These are phyloP conservation scores for Cladophialophora exuberans DNA, from an alignment of 2,329 filamentous ascomycete genomes.

Conservation along the genomic window DNA sequence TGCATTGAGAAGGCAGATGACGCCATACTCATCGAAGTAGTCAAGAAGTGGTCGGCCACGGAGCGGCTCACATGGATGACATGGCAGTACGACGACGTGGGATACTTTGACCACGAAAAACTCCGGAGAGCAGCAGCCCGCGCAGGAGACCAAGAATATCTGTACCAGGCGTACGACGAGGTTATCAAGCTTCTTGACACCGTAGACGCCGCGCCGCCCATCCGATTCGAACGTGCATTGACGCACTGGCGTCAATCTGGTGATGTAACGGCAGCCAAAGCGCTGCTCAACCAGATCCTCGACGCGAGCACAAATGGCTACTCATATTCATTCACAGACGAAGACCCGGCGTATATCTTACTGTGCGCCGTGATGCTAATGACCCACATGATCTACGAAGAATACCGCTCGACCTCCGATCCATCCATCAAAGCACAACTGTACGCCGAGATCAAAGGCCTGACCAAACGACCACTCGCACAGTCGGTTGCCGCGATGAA, in stretches of 20 bases:
- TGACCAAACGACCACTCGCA: slow-evolving; percentile 3
- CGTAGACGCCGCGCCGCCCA: slow-evolving; percentile 1
- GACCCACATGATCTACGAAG: slow-evolving; percentile 4
- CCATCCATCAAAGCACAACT: not conserved
- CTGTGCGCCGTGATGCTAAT: slow-evolving; percentile 2
- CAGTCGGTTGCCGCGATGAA: slow-evolving; percentile 1
- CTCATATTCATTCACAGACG: not conserved
- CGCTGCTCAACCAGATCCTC: slow-evolving; percentile 4
- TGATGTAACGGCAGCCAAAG: slow-evolving; percentile 1
- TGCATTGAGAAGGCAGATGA: not conserved
- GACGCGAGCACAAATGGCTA: not conserved
- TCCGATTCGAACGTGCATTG: not conserved
- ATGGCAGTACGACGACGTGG: not conserved
- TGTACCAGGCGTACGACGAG: slow-evolving; percentile 9
- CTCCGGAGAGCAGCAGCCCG: not conserved
- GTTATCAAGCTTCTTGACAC: slow-evolving; percentile 10
- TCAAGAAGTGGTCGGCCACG: slow-evolving; percentile 1
- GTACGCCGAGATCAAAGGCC: slow-evolving; percentile 7
- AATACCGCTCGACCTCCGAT: slow-evolving; percentile 6
- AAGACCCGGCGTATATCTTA: slow-evolving; percentile 1
- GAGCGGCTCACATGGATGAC: slow-evolving; percentile 13
- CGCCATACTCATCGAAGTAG: not conserved
- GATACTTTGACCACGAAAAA: not conserved
- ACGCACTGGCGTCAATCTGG: not conserved
- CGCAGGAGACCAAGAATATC: not conserved